These are phyloP conservation scores for Bacidia rubella DNA, from an alignment of 495 filamentous ascomycete species.

Conservation along the genomic window DNA sequence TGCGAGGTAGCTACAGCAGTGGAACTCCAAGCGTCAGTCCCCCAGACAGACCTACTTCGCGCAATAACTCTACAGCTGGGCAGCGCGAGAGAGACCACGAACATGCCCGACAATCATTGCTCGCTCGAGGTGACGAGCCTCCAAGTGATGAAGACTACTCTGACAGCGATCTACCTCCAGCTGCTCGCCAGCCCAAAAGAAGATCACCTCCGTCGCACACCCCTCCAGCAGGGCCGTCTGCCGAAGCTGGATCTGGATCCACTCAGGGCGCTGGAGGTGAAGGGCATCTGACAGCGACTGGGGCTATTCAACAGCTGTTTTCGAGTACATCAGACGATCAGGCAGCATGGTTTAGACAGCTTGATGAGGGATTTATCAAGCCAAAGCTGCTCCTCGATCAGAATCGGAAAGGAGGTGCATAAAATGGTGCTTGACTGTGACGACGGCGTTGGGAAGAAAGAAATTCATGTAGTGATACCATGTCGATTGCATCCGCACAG, in stretches of 20 bases:
- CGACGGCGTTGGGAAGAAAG: conserved; percentile 4
- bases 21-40: conserved; percentile 39
- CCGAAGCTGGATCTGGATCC: conserved; percentile 20
- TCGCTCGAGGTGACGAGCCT: conserved; percentile 30
- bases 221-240: conserved; percentile 15
- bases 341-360: conserved; percentile 76
- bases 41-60: conserved; percentile 35
- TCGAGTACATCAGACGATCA: conserved; percentile 75
- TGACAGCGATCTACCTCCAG: conserved; percentile 40
- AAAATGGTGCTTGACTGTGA: background rate
- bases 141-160: conserved; percentile 41
- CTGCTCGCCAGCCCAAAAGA: conserved; percentile 34
- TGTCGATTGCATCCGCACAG: background rate
- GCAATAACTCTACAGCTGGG: conserved; percentile 32
- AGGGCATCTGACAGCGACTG: conserved; percentile 32
- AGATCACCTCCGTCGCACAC: conserved; percentile 38
- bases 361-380: conserved; percentile 96
- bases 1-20: conserved; percentile 38
- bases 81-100: conserved; percentile 26
- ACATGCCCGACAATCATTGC: conserved; percentile 57
- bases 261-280: conserved; percentile 16
- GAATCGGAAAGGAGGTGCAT: conserved; percentile 17
- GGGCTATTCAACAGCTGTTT: conserved; percentile 60
- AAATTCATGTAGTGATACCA: conserved; percentile 5
- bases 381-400: conserved; percentile 79